These are phyloP conservation scores for Coelastrella sp. DNA, from an alignment of 139 green algal genomes.

Conservation along the genomic window DNA sequence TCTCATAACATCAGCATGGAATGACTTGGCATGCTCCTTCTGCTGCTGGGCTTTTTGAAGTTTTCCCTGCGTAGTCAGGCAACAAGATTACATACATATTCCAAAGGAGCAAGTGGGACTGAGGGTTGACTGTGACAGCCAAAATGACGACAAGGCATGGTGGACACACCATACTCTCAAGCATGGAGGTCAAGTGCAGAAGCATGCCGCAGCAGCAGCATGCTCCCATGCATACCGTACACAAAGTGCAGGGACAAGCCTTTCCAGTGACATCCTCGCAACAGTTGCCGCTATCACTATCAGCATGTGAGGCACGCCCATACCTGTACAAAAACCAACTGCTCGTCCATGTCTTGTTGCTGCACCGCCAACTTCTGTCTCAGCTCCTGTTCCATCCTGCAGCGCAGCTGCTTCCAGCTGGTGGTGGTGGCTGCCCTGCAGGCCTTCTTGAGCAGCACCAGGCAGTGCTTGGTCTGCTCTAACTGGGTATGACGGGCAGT, in stretches of 20 bases:
- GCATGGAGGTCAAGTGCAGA: neutral
- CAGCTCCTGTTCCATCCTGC: slow-evolving; percentile 46
- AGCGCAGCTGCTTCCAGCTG: slow-evolving; percentile 71
- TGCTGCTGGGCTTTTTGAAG: slow-evolving; percentile 48
- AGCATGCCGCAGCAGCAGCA: neutral
- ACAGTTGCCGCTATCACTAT: too few relatives aligned
- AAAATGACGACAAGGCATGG: neutral
- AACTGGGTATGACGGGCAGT: slow-evolving; percentile 6
- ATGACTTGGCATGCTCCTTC: slow-evolving; percentile 30
- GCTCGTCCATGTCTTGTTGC: slow-evolving; percentile 43
- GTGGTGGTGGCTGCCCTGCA: slow-evolving; percentile 61
- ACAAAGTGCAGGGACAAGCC: too few relatives aligned
- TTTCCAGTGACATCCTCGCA: too few relatives aligned
- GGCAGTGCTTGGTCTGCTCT: slow-evolving; percentile 19
- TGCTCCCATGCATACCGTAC: too few relatives aligned
- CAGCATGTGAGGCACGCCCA: neutral
- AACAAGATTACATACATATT: too few relatives aligned
- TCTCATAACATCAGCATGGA: slow-evolving; percentile 31
- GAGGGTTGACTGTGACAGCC: neutral
- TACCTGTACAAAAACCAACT: slow-evolving; percentile 37
- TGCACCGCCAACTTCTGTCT: slow-evolving; percentile 44
- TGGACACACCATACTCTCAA: neutral
- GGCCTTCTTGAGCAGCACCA: slow-evolving; percentile 33
- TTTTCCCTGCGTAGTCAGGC: slow-evolving; percentile 20
- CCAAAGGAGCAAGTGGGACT: too few relatives aligned